Evolutionary conservation across 768 basidiomycete species (phyloP).

Genomic region (Thelephora aurantiotincta): DNA sequence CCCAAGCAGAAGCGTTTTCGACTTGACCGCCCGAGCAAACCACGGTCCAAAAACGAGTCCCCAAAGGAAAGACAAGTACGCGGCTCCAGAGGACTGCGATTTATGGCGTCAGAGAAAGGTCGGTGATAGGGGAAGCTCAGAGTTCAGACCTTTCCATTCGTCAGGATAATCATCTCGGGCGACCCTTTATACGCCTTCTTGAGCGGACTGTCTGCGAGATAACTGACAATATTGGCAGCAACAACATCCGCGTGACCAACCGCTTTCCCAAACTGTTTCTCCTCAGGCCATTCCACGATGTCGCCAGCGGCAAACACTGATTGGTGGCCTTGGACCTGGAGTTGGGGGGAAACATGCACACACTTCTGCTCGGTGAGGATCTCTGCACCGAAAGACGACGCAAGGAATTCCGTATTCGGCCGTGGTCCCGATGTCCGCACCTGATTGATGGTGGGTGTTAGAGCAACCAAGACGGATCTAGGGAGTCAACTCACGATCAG

Average conservation of each 20-base stretch:
- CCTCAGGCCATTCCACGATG: slow-evolving; percentile 46
- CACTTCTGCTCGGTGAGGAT: slow-evolving; percentile 22
- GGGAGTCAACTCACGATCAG: slow-evolving; percentile 31
- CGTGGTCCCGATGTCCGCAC: slow-evolving; percentile 19
- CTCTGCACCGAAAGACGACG: slow-evolving; percentile 20
- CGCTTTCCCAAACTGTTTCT: slow-evolving; percentile 43
- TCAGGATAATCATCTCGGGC: slow-evolving; percentile 36
- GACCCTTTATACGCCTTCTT: slow-evolving; percentile 32
- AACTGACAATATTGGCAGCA: slow-evolving; percentile 31
- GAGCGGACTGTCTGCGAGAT: slow-evolving; percentile 23
- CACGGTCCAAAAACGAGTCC: slow-evolving; percentile 16
- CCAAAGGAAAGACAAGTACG: slow-evolving; percentile 17
- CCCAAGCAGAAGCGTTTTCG: background rate
- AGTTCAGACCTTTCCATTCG: slow-evolving; percentile 35
- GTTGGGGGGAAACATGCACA: slow-evolving; percentile 40
- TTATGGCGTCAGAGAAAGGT: background rate
- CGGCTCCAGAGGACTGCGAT: slow-evolving; percentile 7
- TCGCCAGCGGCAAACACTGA: slow-evolving; percentile 57
- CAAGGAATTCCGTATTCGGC: slow-evolving; percentile 38
- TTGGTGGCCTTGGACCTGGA: slow-evolving; percentile 36
- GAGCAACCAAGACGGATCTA: background rate
- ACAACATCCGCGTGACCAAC: slow-evolving; percentile 28
- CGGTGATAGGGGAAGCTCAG: background rate
- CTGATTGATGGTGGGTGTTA: slow-evolving; percentile 6
- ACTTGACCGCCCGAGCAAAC: slow-evolving; percentile 13